These are phyloP conservation scores for Clathrus columnatus DNA, from an alignment of 768 basidiomycete genomes.

Conservation along the genomic window DNA sequence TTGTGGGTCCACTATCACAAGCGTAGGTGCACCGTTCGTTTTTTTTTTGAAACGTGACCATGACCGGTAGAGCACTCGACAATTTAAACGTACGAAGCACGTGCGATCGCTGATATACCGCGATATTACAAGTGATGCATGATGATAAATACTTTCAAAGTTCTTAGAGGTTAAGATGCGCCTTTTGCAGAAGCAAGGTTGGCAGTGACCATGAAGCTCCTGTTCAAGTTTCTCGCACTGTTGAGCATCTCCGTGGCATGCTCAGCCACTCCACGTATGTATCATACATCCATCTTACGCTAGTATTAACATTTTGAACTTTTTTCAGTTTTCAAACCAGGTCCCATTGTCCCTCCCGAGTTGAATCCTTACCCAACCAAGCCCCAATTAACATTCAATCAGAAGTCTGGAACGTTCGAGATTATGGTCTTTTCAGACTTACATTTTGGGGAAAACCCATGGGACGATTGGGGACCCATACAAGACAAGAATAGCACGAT, in stretches of 20 bases:
- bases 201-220: background rate
- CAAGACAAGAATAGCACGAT: constrained; percentile 57
- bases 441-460: constrained; percentile 70
- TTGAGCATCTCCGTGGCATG: background rate
- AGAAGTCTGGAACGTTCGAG: constrained; percentile 55
- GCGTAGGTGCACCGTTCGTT: background rate
- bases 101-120: no score
- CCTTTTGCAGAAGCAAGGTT: no score
- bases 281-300: background rate
- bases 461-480: constrained; percentile 56
- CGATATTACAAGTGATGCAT: no score
- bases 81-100: no score
- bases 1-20: background rate
- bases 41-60: background rate
- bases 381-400: constrained; percentile 44
- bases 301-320: background rate
- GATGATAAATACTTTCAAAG: no score
- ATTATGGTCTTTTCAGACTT: constrained; percentile 67
- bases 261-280: background rate
- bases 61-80: background rate
- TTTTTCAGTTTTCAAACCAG: background rate
- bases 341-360: background rate
- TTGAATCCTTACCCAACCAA: constrained; percentile 38
- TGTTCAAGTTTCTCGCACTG: background rate
- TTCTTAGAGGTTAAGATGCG: no score